Base-by-base conservation (phyloP, 495 filamentous ascomycete genomes). In the Aspergillus conjunctus region DNA sequence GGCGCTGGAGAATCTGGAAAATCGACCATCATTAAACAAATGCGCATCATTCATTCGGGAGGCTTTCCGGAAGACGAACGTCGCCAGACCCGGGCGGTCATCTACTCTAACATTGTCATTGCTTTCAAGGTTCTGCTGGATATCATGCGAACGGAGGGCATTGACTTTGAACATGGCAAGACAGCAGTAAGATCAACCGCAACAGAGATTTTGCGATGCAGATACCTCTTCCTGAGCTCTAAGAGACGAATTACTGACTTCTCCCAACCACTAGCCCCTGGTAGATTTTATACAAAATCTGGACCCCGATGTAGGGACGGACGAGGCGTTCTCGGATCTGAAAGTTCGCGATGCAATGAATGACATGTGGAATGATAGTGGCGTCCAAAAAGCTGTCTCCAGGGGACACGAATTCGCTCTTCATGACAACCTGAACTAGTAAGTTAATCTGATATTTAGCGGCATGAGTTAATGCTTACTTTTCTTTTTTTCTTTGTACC, bases 1-100 rank as follows among this genome's bases (percentile, higher is more conserved):
- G 94, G 94, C 71, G 94, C 94, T 67, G 94, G 94, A 68, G 94
- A 98, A 78, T 96, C 92, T 31, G 94, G 94, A 45, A 98, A 98
- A 73, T 98, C 94, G 8, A 98, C 94, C 7, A 93, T 98, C 60
- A 84, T 98, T 54, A 98, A 98, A 79, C 94, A 98, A 81, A 98
- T 98, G 94, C 92, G 93, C 69, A 88, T 98, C 74, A 98, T 98
- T 66, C 93, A 98, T 70, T 88, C 91, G 43, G 85, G 91, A 71
- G 94, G 95, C 20, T 98, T 97, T 73, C 91, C 89, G 45, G 87
- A 93, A 65, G 88, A 86, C 64, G 94, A 98, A 73, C 89, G 93
- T 65, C 86, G 93, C 63, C 92, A 96, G 77, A 96, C 91, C 75
- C 90, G 93, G 63, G 89, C 90, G 43, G 92, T 98, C 68, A 94